Conservation (phyloP, 495 filamentous ascomycete species). For the Chaetomium fimeti region DNA sequence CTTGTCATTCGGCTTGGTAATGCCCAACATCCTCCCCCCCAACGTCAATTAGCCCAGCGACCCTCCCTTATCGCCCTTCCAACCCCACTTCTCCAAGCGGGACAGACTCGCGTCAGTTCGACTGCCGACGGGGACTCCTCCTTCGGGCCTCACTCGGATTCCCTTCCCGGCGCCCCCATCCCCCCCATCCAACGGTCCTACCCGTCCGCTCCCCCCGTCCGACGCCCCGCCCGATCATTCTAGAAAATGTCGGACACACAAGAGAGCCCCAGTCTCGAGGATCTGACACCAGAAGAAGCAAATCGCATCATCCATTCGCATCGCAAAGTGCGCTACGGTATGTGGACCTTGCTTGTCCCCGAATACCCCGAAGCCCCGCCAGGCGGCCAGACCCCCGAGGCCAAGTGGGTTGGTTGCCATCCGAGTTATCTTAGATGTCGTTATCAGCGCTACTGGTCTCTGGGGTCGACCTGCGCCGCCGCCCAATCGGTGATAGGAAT, state of each 20-base stretch:
- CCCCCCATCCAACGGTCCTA: background rate
- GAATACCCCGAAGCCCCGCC: constrained; percentile 1
- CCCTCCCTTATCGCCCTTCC: background rate
- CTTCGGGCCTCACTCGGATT: constrained; percentile 25
- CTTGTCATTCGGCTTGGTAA: background rate
- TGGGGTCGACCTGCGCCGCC: background rate
- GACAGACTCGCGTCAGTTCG: background rate
- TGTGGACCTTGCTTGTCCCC: constrained; percentile 17
- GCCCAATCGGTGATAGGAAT: background rate
- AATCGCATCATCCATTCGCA: constrained; percentile 60
- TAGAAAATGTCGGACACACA: constrained; percentile 38
- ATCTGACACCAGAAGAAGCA: constrained; percentile 56
- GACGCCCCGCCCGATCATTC: background rate
- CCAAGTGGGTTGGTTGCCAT: background rate
- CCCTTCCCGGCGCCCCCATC: background rate
- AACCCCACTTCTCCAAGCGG: constrained; percentile 1
- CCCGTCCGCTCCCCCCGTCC: constrained; percentile 9
- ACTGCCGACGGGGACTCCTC: constrained; percentile 8
- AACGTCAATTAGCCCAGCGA: background rate
- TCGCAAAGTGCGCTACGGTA: constrained; percentile 60
- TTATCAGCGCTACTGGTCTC: background rate
- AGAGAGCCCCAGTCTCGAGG: constrained; percentile 43
- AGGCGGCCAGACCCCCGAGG: background rate
- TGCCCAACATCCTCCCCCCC: background rate
- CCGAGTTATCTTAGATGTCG: too few relatives aligned